Percentiles rank a stretch among this genome's conserved stretches.
Evolutionary conservation across 2,329 filamentous ascomycete genomes (phyloP).

Genomic region (Parascedosporium putredinis): DNA sequence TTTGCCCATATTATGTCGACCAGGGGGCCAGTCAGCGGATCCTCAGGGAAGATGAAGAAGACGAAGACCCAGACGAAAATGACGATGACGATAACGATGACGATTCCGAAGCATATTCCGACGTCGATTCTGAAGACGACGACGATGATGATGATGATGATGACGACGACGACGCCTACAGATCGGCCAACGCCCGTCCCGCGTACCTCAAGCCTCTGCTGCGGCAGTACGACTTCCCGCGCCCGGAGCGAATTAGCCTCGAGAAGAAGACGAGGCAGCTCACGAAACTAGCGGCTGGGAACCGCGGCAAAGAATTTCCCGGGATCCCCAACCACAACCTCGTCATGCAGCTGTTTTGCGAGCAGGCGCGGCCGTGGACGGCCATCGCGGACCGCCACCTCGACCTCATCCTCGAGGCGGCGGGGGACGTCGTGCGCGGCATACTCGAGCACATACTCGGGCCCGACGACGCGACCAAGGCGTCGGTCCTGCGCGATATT

Average conservation of each 20-base stretch:
- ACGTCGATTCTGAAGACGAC: too few relatives aligned
- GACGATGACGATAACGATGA: too few relatives aligned
- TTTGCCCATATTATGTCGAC: constrained; percentile 19
- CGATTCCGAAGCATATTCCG: too few relatives aligned
- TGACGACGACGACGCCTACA: too few relatives aligned
- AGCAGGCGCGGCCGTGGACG: constrained; percentile 27
- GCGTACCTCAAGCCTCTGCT: constrained; percentile 20
- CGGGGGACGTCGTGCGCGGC: constrained; percentile 26
- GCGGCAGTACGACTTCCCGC: constrained; percentile 19
- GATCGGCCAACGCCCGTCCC: too few relatives aligned
- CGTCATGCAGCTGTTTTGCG: constrained; percentile 27
- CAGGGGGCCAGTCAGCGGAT: constrained; percentile 15
- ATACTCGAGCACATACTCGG: constrained; percentile 23
- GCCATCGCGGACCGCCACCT: constrained; percentile 26
- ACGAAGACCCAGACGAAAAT: too few relatives aligned
- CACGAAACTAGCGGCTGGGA: constrained; percentile 18
- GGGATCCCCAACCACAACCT: constrained; percentile 26
- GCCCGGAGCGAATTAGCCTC: constrained; percentile 18
- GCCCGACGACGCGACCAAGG: constrained; percentile 10
- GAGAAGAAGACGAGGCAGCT: neutral
- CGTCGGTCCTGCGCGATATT: constrained; percentile 15
- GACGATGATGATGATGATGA: too few relatives aligned
- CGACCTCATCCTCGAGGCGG: constrained; percentile 16
- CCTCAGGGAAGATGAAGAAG: constrained; percentile 11
- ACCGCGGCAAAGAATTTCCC: constrained; percentile 30